phyloP scores from a whole-genome alignment of 345 rosid species.

The Ceriops zippeliana region DNA sequence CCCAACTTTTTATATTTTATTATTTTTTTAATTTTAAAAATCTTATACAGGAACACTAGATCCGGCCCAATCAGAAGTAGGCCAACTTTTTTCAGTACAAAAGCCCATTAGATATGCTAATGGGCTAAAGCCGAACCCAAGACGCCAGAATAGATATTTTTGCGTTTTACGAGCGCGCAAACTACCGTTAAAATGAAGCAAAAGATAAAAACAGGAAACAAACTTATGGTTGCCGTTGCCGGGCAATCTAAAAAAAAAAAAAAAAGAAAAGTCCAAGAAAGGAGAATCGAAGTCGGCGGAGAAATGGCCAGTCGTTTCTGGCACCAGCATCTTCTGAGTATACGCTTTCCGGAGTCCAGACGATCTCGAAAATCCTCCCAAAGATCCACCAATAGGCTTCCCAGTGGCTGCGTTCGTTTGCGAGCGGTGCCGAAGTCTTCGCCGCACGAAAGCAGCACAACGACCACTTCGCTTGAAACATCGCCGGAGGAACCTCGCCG shows the following conservation, averaged over 20 bases:
- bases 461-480: conserved; percentile 20
- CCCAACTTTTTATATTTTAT: no score
- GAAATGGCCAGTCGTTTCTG: conserved; percentile 42
- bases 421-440: conserved; percentile 31
- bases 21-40: no score
- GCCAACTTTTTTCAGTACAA: background rate
- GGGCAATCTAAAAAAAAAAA: background rate
- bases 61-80: no score
- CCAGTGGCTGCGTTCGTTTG: conserved; percentile 23
- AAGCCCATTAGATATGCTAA: background rate
- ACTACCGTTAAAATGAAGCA: background rate
- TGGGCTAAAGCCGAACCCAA: background rate
- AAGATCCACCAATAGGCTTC: conserved; percentile 15
- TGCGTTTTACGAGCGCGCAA: background rate
- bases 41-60: no score
- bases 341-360: conserved; percentile 12
- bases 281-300: background rate
- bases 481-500: conserved; percentile 19
- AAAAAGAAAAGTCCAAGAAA: background rate
- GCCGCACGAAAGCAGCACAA: conserved; percentile 19
- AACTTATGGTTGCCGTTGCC: background rate
- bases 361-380: conserved; percentile 2
- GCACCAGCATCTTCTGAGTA: conserved; percentile 18
- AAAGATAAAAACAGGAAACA: background rate
- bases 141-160: background rate